Conservation (phyloP, 129 eudicot species). For the Scalesia atractyloides region DNA sequence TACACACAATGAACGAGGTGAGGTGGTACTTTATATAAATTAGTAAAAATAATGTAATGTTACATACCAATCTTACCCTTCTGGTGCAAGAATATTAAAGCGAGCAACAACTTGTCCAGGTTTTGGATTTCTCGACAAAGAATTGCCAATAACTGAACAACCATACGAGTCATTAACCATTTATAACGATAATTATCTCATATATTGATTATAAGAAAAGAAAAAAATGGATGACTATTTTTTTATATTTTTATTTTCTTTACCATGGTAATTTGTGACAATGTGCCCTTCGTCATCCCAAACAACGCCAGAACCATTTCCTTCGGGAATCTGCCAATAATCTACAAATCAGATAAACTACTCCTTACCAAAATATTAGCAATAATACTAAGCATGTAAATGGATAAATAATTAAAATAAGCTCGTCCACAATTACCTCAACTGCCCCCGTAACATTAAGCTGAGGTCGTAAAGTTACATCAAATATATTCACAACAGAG, state of each 20-base stretch:
- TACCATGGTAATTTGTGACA: slow-evolving; percentile 98
- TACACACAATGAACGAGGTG: slow-evolving; percentile 13
- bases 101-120: slow-evolving; percentile 93
- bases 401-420: background rate
- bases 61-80: slow-evolving; percentile 59
- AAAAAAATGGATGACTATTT: background rate
- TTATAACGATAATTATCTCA: background rate
- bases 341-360: slow-evolving; percentile 17
- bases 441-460: slow-evolving; percentile 87
- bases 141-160: slow-evolving; percentile 78
- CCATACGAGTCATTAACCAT: slow-evolving; percentile 7
- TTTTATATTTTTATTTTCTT: slow-evolving; percentile 3
- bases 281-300: slow-evolving; percentile 96
- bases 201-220: background rate
- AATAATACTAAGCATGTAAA: slow-evolving; percentile 3
- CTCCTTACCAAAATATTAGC: slow-evolving; percentile 3
- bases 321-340: slow-evolving; percentile 86
- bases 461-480: slow-evolving; percentile 95
- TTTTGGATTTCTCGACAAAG: slow-evolving; percentile 86
- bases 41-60: background rate
- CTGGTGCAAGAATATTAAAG: slow-evolving; percentile 87
- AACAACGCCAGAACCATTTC: slow-evolving; percentile 98
- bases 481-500: slow-evolving; percentile 96
- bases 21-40: background rate
- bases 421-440: slow-evolving; percentile 63